These are phyloP conservation scores for Hypoxylon fragiforme DNA, from an alignment of 495 filamentous ascomycete species.

Conservation along the genomic window DNA sequence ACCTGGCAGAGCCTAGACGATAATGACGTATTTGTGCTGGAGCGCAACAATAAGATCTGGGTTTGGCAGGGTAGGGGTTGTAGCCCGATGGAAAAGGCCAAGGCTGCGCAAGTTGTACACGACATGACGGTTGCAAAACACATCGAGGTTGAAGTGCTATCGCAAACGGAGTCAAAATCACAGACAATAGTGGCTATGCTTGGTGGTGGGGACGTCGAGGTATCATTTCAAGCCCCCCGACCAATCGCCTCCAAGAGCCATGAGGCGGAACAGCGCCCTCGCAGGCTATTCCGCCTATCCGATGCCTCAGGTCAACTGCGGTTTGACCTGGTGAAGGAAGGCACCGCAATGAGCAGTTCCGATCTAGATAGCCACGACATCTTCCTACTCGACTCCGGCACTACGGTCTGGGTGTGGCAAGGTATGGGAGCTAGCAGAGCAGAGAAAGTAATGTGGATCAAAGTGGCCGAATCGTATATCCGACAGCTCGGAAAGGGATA, in stretches of 20 bases:
- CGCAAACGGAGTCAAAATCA: slow-evolving; percentile 58
- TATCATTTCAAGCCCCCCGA: slow-evolving; percentile 42
- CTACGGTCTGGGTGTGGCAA: slow-evolving; percentile 63
- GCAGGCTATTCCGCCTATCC: slow-evolving; percentile 58
- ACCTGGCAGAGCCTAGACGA: slow-evolving; percentile 64
- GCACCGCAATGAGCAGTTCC: slow-evolving; percentile 37
- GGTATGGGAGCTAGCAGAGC: slow-evolving; percentile 54
- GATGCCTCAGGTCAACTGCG: slow-evolving; percentile 56
- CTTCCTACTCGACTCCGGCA: slow-evolving; percentile 59
- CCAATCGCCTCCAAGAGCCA: slow-evolving; percentile 40
- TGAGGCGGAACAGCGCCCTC: slow-evolving; percentile 25
- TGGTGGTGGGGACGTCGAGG: slow-evolving; percentile 49
- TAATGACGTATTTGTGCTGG: slow-evolving; percentile 63
- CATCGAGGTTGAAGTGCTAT: slow-evolving; percentile 62
- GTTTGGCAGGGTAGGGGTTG: slow-evolving; percentile 67
- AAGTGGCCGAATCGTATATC: slow-evolving; percentile 59
- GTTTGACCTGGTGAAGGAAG: slow-evolving; percentile 59
- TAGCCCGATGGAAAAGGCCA: slow-evolving; percentile 66
- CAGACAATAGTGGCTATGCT: slow-evolving; percentile 56
- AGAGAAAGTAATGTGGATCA: slow-evolving; percentile 62
- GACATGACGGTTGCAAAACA: slow-evolving; percentile 65
- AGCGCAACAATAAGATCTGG: slow-evolving; percentile 63
- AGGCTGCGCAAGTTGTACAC: slow-evolving; percentile 64
- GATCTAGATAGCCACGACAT: slow-evolving; percentile 61
- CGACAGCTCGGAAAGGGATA: slow-evolving; percentile 49